These are phyloP conservation scores for Trichoderma semiorbis DNA, from an alignment of 2,329 filamentous ascomycete species.

Conservation along the genomic window DNA sequence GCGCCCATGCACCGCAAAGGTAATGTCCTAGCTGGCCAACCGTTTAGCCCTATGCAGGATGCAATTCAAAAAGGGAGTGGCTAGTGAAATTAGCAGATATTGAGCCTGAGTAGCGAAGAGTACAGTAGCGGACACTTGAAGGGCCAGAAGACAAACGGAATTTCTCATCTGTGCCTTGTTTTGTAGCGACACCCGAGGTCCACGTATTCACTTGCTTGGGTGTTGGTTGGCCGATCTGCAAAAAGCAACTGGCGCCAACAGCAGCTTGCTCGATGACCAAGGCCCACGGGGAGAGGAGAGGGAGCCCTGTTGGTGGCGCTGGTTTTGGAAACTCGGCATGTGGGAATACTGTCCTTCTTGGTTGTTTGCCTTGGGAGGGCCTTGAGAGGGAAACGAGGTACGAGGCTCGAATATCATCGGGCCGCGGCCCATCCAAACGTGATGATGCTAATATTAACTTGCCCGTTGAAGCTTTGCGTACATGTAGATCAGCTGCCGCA, in stretches of 20 bases:
- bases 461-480: background rate
- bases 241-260: background rate
- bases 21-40: background rate
- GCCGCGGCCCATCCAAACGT: background rate
- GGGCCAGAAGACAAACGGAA: background rate
- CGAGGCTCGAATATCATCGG: background rate
- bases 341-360: background rate
- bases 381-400: background rate
- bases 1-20: background rate
- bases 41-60: background rate
- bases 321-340: background rate
- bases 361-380: background rate
- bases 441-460: background rate
- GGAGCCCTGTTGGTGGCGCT: slow-evolving; percentile 7
- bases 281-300: background rate
- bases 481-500: background rate
- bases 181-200: background rate
- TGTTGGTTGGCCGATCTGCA: background rate
- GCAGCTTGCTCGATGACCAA: background rate
- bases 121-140: background rate
- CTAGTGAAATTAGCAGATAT: background rate
- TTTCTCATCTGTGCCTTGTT: background rate
- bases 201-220: background rate
- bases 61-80: background rate
- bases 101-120: background rate